These are phyloP conservation scores for Cladosporium velox DNA, from an alignment of 2,329 filamentous ascomycete genomes.

Conservation along the genomic window DNA sequence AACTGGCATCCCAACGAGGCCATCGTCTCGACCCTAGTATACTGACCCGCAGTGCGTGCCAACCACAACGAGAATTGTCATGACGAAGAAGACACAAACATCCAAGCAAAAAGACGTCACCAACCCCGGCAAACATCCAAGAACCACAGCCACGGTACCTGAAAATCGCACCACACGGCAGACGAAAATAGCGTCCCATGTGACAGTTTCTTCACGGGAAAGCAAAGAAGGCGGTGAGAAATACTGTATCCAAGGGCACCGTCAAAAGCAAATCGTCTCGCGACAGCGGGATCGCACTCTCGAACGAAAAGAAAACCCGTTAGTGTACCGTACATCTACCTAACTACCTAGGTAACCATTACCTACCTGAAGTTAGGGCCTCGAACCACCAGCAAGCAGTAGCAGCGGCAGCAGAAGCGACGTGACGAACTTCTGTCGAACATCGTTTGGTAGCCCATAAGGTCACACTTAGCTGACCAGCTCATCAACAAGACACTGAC, in stretches of 20 bases:
- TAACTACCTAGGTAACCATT: background rate
- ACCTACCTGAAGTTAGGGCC: background rate
- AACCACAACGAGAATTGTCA: background rate
- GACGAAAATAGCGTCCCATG: conserved; percentile 1
- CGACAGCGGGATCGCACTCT: background rate
- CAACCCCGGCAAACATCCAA: background rate
- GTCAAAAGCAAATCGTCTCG: background rate
- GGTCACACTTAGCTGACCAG: background rate
- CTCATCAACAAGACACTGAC: background rate
- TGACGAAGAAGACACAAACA: background rate
- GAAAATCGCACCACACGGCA: background rate
- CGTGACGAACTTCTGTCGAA: background rate
- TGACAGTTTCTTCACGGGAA: background rate
- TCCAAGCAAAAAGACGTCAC: background rate
- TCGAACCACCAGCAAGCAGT: background rate
- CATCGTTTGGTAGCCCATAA: background rate
- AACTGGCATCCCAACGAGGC: background rate
- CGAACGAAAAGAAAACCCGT: background rate
- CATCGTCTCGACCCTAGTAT: background rate
- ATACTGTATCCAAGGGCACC: no score
- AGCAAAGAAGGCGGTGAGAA: no score
- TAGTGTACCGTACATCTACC: background rate
- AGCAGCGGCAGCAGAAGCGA: background rate
- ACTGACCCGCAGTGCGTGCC: background rate
- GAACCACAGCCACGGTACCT: background rate